These are phyloP conservation scores for Tolypocladium nubicola DNA, from an alignment of 2,329 filamentous ascomycete species.

Conservation along the genomic window DNA sequence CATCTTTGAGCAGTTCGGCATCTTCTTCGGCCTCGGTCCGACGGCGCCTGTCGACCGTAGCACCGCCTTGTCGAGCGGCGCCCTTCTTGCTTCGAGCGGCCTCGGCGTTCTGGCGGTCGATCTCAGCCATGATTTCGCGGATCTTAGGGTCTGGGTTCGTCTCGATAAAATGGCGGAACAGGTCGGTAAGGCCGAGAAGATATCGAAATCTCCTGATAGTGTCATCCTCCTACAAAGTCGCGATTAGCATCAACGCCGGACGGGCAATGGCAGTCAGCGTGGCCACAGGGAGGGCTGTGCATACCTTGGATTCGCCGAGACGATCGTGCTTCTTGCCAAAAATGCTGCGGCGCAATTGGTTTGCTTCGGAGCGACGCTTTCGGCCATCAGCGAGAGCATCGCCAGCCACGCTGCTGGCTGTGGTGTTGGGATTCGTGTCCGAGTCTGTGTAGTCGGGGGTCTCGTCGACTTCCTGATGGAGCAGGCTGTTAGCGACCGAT, in stretches of 20 bases:
- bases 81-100: conserved; percentile 61
- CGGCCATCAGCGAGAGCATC: conserved; percentile 67
- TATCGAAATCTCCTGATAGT: conserved; percentile 92
- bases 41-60: conserved; percentile 64
- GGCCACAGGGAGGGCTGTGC: conserved; percentile 4
- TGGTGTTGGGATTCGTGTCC: conserved; percentile 57
- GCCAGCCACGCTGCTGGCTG: conserved; percentile 76
- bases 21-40: conserved; percentile 97
- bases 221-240: conserved; percentile 70
- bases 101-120: conserved; percentile 84
- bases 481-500: neutral
- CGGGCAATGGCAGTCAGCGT: neutral
- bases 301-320: conserved; percentile 83
- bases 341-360: conserved; percentile 81
- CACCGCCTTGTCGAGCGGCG: conserved; percentile 72
- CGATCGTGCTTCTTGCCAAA: conserved; percentile 92
- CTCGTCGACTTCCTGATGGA: conserved; percentile 47
- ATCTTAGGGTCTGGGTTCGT: conserved; percentile 93
- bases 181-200: conserved; percentile 83
- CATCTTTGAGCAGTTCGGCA: conserved; percentile 75
- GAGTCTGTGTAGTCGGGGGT: conserved; percentile 58
- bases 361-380: conserved; percentile 76
- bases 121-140: conserved; percentile 85
- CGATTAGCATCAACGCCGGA: neutral
- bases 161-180: conserved; percentile 98